Evolutionary conservation across 192 early-diverging fungal species (phyloP), one percentile per base, ranked within the genome.

Genomic region (Rhizoclosmatium globosum): DNA sequence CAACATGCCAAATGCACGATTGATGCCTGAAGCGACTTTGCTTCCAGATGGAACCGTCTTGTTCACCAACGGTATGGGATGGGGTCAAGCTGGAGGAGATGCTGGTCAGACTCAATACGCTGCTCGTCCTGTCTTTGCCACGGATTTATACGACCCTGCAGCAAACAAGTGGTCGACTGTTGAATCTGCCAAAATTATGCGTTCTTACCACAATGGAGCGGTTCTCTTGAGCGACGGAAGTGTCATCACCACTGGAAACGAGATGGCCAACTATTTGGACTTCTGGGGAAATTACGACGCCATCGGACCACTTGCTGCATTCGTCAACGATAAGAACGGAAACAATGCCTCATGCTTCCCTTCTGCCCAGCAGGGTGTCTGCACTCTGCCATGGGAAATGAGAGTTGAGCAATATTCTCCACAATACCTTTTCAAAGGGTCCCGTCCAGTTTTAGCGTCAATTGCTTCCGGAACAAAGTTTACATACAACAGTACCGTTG

Each of bases 201-300:
- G 84, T 2, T 68, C 77, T 13, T 85, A 85, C 68, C 84, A 85
- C 79, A 82, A 68, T 42, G 82, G 74, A 3, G 84, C 75, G 4
- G 44, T 85, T 3, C 71, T 85, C 3, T 19, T 83, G 15, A 47
- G 38, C 3, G 61, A 68, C n/a, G 84, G 74, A 17, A 74, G 68
- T 57, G 79, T 85, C 2, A 59, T 81, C 48, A 84, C 84, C 3
- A 78, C 70, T 2, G 84, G 84, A 43, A 64, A 39, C 23, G 84
- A 85, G 57, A 83, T 83, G 84, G 44, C 70, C n/a, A 85, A 85
- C 71, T 84, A 78, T 47, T 31, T 74, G 13, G 84, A 85, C 57
- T 71, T 76, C 44, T 82, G 74, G 70, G 70, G 70, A 15, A 62
- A 19, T n/a, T n/a, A 13, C 3, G 53, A 60, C 2, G 57, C 31